These are phyloP conservation scores for Fusarium torulosum DNA, from an alignment of 2,329 filamentous ascomycete species.

Conservation along the genomic window DNA sequence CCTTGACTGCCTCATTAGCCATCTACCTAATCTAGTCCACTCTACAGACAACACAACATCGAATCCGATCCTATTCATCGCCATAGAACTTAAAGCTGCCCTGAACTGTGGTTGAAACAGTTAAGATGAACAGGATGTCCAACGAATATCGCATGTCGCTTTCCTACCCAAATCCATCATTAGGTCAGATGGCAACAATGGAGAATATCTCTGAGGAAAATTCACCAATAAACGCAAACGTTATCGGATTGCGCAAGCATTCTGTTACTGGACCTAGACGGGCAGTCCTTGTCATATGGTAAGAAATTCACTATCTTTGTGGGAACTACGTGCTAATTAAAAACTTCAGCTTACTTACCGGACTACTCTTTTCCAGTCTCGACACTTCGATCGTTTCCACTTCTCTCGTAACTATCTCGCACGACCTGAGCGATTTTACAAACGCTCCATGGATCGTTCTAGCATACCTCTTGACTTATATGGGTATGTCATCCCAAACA, in stretches of 20 bases:
- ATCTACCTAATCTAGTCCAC: background rate
- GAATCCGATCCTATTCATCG: background rate
- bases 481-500: constrained; percentile 56
- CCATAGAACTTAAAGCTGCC: background rate
- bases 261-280: constrained; percentile 47
- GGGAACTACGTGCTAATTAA: constrained; percentile 33
- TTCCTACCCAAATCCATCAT: constrained; percentile 52
- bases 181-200: constrained; percentile 49
- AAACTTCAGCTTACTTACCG: constrained; percentile 59
- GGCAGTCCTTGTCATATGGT: constrained; percentile 54
- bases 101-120: background rate
- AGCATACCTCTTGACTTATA: constrained; percentile 68
- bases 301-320: constrained; percentile 31
- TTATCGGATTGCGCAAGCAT: constrained; percentile 42
- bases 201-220: constrained; percentile 22
- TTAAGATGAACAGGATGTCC: constrained; percentile 38
- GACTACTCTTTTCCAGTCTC: constrained; percentile 68
- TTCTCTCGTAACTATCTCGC: constrained; percentile 68
- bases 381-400: constrained; percentile 71
- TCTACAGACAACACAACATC: background rate
- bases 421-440: constrained; percentile 63
- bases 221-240: constrained; percentile 1
- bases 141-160: constrained; percentile 50
- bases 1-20: background rate
- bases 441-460: constrained; percentile 68